Evolutionary conservation across 495 filamentous ascomycete species (phyloP).

Genomic region (Chaetomium tenue): DNA sequence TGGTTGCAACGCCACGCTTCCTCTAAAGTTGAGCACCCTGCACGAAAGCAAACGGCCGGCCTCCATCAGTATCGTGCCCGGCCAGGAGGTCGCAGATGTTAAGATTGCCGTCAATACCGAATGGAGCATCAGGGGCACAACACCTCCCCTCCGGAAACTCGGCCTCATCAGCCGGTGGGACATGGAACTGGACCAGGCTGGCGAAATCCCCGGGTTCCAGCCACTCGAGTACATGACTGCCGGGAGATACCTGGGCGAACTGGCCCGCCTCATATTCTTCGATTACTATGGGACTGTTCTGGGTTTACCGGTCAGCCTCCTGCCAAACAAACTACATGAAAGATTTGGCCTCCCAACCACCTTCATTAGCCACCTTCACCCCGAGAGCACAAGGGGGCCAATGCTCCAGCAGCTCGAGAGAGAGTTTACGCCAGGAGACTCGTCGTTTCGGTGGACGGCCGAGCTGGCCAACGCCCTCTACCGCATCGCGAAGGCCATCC

Average conservation of each 20-base stretch:
- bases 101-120: slow-evolving; percentile 81
- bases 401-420: slow-evolving; percentile 52
- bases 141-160: slow-evolving; percentile 61
- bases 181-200: slow-evolving; percentile 57
- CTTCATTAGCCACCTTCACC: slow-evolving; percentile 65
- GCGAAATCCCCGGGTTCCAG: slow-evolving; percentile 75
- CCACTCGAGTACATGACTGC: slow-evolving; percentile 87
- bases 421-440: slow-evolving; percentile 54
- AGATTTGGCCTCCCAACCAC: slow-evolving; percentile 69
- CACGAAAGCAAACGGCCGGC: slow-evolving; percentile 59
- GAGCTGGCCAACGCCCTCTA: slow-evolving; percentile 56
- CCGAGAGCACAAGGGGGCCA: slow-evolving; percentile 46
- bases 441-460: slow-evolving; percentile 58
- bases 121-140: slow-evolving; percentile 76
- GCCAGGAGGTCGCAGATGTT: slow-evolving; percentile 54
- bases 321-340: slow-evolving; percentile 61
- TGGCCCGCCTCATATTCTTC: slow-evolving; percentile 68
- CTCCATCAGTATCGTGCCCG: slow-evolving; percentile 55
- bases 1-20: slow-evolving; percentile 78
- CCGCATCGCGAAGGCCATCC: slow-evolving; percentile 61
- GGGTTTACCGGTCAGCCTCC: slow-evolving; percentile 34
- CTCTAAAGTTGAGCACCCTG: slow-evolving; percentile 62
- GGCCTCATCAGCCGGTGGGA: slow-evolving; percentile 73
- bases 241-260: slow-evolving; percentile 78
- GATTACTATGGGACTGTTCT: slow-evolving; percentile 59